Base-by-base conservation (phyloP, 345 rosid species). In the Trapa incisa region DNA sequence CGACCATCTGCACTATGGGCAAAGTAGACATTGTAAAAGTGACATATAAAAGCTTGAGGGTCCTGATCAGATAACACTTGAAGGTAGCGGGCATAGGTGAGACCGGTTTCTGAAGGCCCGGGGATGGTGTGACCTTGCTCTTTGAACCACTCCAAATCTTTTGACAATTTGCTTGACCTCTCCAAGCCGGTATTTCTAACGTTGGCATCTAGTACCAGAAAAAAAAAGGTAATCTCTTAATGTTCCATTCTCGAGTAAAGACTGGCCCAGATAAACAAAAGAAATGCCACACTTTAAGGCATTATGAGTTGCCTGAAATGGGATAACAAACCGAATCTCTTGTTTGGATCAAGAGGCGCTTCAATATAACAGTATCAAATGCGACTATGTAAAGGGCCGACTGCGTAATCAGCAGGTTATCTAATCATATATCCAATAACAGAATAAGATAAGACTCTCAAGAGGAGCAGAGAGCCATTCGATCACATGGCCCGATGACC, bases 1-100 rank as follows among this genome's bases (percentile, higher is more conserved):
- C 92, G 87, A 50, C 99, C 99, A 70, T 97, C 99, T 41, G 99
- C 99, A 61, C 86, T 75, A 74, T 93, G 97, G 12, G 98, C 97
- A 61, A 93, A 93, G 75, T 93, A 93, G 62, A 83, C 78, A 64
- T 94, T 94, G 83, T 88, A 94, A 88, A 94, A 94, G 83, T 94
- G 96, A 75, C 99, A 94, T 65, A 94, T 83, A 71, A 94, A 94
- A 50, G 95, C 95, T 74, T 82, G 99, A 76, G 97, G 97, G 81
- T 94, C 97, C 66, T 84, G 88, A 69, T 85, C 88, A 0, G 97
- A 82, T 69, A 88, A 68, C 48, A 87, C 85, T 75, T 82, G 79
- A 67, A 94, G 85, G 80, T 74, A 67, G 67, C 77, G 74, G 3
- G 92, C 77, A 72, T 90, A 94, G 35, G 80, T 72, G 66, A 66